Evolutionary conservation across 106 monocot genomes (phyloP).

Genomic region (Cymbidium sinense): DNA sequence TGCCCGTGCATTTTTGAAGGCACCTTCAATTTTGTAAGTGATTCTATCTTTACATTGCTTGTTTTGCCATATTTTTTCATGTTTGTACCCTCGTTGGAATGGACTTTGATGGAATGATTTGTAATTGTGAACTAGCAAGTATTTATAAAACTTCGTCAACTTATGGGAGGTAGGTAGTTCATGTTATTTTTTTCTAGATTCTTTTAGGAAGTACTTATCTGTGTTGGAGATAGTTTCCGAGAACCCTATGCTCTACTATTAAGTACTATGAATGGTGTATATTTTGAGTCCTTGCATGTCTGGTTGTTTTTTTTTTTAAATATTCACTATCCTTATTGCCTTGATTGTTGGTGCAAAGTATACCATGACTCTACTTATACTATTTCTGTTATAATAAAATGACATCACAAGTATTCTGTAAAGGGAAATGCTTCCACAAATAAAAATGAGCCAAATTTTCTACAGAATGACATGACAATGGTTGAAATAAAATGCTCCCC

Average conservation of each 20-base stretch:
- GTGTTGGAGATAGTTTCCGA: background rate
- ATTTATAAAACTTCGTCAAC: background rate
- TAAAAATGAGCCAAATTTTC: background rate
- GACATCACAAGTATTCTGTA: too few relatives aligned
- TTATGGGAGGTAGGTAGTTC: background rate
- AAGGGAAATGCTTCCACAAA: background rate
- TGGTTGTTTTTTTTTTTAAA: background rate
- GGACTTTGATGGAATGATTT: background rate
- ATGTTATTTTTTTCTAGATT: background rate
- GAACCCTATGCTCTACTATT: too few relatives aligned
- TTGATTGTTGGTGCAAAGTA: background rate
- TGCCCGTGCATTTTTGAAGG: slow-evolving; percentile 95
- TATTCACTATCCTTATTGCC: background rate
- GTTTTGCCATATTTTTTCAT: background rate
- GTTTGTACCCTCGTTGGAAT: background rate
- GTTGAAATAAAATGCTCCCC: too few relatives aligned
- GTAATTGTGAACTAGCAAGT: background rate
- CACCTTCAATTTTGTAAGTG: slow-evolving; percentile 84
- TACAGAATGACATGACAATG: too few relatives aligned
- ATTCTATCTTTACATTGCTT: background rate
- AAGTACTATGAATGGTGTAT: too few relatives aligned
- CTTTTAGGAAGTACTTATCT: background rate
- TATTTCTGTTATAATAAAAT: too few relatives aligned
- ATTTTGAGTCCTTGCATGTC: too few relatives aligned
- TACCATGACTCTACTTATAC: too few relatives aligned